Percentiles rank a stretch among this genome's conserved stretches.
phyloP scores from a whole-genome alignment of 345 rosid genomes.

The Salix suchowensis region DNA sequence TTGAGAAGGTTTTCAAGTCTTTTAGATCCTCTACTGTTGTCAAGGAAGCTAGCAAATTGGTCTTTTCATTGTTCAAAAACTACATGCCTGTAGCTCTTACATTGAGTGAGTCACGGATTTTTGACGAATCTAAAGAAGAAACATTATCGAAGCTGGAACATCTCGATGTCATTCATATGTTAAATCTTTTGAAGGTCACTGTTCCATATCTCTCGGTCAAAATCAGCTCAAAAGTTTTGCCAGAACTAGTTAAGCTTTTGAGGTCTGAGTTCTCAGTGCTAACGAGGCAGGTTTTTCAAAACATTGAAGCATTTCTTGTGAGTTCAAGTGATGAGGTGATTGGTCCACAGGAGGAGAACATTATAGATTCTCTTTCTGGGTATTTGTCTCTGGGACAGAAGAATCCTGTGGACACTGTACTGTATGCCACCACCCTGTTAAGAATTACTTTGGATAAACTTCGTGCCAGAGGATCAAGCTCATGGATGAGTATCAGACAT shows the following conservation, averaged over 20 bases:
- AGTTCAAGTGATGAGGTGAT: slow-evolving; percentile 36
- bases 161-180: slow-evolving; percentile 63
- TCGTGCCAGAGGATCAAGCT: slow-evolving; percentile 32
- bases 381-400: slow-evolving; percentile 47
- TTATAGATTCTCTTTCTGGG: slow-evolving; percentile 46
- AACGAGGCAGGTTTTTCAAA: slow-evolving; percentile 57
- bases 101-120: slow-evolving; percentile 26
- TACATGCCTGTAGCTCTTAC: slow-evolving; percentile 35
- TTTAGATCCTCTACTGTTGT: slow-evolving; percentile 38
- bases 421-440: slow-evolving; percentile 49
- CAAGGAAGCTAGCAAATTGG: slow-evolving; percentile 60
- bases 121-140: slow-evolving; percentile 45
- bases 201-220: slow-evolving; percentile 50
- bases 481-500: slow-evolving; percentile 46
- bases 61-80: slow-evolving; percentile 40
- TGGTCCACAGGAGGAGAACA: slow-evolving; percentile 42
- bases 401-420: slow-evolving; percentile 61
- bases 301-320: slow-evolving; percentile 50
- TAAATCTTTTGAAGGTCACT: slow-evolving; percentile 58
- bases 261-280: slow-evolving; percentile 46
- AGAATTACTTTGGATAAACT: slow-evolving; percentile 51
- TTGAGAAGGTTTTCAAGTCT: slow-evolving; percentile 54
- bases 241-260: slow-evolving; percentile 49
- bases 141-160: slow-evolving; percentile 37
- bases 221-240: slow-evolving; percentile 41